These are phyloP conservation scores for Chloris gayana DNA, from an alignment of 176 grass and related monocot genomes.

Conservation along the genomic window DNA sequence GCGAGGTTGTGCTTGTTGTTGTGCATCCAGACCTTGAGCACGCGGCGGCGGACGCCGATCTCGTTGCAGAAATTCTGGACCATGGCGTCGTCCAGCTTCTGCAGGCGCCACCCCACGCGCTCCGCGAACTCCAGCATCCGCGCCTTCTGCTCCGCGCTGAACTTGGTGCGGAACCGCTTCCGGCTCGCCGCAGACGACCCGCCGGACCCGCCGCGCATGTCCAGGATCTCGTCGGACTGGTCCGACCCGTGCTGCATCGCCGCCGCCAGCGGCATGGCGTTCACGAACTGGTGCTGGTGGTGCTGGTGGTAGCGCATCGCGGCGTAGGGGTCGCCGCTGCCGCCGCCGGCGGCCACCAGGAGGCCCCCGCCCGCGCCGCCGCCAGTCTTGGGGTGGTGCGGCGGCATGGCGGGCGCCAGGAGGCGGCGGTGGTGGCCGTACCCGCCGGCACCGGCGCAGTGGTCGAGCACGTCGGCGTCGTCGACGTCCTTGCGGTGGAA, in stretches of 20 bases:
- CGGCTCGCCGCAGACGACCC: conserved; percentile 17
- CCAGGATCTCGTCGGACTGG: conserved; percentile 77
- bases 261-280: conserved; percentile 78
- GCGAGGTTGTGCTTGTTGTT: conserved; percentile 96
- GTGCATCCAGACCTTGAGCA: conserved; percentile 99
- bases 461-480: background rate
- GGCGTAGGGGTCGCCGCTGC: conserved; percentile 26
- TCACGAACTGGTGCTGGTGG: background rate
- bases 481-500: conserved; percentile 88
- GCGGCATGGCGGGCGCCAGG: conserved; percentile 38
- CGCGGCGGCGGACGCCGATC: conserved; percentile 83
- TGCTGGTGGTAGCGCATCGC: too few species aligned
- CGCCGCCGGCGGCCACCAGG: conserved; percentile 35
- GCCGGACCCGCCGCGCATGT: conserved; percentile 17
- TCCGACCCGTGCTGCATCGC: background rate
- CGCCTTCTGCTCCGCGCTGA: conserved; percentile 85
- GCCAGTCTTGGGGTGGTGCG: background rate
- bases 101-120: conserved; percentile 75
- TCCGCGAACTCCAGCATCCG: conserved; percentile 90
- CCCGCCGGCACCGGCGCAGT: conserved; percentile 1
- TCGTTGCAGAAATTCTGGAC: conserved; percentile 86
- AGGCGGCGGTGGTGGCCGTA: conserved; percentile 37
- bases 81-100: conserved; percentile 78
- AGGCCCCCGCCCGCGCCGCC: conserved; percentile 25
- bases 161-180: conserved; percentile 94